A percentile compares a stretch with the other conserved stretches of the same genome.
Evolutionary conservation across 345 rosid genomes (phyloP).

Genomic region (Theobroma cacao): DNA sequence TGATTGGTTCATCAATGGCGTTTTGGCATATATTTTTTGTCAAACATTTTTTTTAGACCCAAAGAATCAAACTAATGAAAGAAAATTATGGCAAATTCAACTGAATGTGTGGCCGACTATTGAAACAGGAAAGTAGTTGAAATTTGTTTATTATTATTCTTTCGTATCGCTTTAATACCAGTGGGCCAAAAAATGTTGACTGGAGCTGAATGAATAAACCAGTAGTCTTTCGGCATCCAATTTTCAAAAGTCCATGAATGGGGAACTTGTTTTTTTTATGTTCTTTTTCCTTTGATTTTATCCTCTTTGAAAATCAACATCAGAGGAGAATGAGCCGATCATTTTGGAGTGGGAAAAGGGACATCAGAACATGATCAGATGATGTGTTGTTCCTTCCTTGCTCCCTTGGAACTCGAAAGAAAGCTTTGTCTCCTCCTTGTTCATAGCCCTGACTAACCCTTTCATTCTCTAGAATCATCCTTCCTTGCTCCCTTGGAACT

Average conservation of each 20-base stretch:
- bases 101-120: too few relatives aligned
- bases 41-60: background rate
- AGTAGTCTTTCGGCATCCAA: background rate
- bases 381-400: background rate
- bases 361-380: conserved; percentile 7
- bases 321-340: background rate
- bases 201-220: background rate
- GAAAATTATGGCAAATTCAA: too few relatives aligned
- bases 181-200: background rate
- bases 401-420: conserved; percentile 18
- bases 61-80: background rate
- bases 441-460: background rate
- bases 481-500: conserved; percentile 9
- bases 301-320: background rate
- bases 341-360: conserved; percentile 2
- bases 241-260: background rate
- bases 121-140: background rate
- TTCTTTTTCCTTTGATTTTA: background rate
- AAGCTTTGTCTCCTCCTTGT: background rate
- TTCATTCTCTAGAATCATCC: too few relatives aligned
- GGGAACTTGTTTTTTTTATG: background rate
- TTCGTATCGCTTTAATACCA: background rate
- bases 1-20: background rate
- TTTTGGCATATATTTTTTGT: background rate
- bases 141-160: background rate